Evolutionary conservation across 1,284 basidiomycete genomes (phyloP).

Genomic region (Cryptococcus sp.): DNA sequence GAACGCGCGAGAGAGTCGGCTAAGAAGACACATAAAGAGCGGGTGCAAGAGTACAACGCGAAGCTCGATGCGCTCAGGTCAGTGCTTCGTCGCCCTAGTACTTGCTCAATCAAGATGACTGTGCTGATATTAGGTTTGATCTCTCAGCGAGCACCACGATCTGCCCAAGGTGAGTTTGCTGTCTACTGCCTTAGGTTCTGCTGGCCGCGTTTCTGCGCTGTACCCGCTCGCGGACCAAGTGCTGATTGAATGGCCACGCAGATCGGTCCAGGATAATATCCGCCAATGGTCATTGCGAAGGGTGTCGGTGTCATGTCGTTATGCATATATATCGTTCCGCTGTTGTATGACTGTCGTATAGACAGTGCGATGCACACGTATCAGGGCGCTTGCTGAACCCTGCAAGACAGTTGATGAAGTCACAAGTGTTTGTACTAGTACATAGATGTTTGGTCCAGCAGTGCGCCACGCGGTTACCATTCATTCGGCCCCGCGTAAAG

Average conservation of each 20-base stretch:
- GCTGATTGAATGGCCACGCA: background rate
- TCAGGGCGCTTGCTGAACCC: too few relatives aligned
- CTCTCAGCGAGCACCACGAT: constrained; percentile 48
- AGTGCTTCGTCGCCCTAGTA: constrained; percentile 8
- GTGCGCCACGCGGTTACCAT: too few relatives aligned
- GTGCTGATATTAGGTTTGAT: constrained; percentile 4
- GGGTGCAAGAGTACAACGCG: constrained; percentile 86
- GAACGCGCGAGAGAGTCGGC: constrained; percentile 79
- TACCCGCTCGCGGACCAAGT: background rate
- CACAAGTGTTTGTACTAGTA: too few relatives aligned
- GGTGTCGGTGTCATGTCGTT: background rate
- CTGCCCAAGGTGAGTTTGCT: constrained; percentile 43
- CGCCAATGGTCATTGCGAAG: background rate
- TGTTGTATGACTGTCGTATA: background rate
- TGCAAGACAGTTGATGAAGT: too few relatives aligned
- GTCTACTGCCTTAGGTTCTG: background rate
- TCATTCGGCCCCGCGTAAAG: background rate
- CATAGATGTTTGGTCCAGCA: too few relatives aligned
- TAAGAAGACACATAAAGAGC: constrained; percentile 88
- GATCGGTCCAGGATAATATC: constrained; percentile 28
- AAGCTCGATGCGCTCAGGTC: constrained; percentile 74
- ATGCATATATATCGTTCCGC: background rate
- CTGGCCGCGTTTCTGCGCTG: background rate
- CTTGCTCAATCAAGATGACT: background rate
- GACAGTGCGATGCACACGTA: too few relatives aligned